phyloP scores from a whole-genome alignment of 139 green algal genomes.

The Diplosphaera chodatii region DNA sequence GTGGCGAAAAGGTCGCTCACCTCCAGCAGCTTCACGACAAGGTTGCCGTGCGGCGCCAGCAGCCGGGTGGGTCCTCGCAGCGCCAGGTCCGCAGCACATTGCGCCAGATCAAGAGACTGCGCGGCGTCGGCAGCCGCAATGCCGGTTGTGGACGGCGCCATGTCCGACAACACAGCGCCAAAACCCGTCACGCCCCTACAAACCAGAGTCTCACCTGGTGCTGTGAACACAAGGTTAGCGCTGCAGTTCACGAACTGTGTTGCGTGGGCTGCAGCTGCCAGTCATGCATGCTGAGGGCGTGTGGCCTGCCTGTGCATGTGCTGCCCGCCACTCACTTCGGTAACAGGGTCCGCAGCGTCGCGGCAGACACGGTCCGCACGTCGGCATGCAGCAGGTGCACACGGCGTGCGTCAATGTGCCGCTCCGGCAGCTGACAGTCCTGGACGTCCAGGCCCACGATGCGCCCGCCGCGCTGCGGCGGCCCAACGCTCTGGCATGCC shows the following conservation, averaged over 20 bases:
- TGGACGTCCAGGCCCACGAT: conserved; percentile 73
- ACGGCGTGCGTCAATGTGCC: conserved; percentile 50
- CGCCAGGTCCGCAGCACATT: conserved; percentile 64
- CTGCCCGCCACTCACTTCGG: not conserved
- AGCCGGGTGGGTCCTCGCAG: conserved; percentile 27
- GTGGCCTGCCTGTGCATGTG: no score
- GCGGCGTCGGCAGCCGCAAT: conserved; percentile 51
- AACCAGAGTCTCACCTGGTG: no score
- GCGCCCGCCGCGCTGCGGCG: conserved; percentile 40
- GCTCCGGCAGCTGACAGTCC: conserved; percentile 37
- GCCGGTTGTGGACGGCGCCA: conserved; percentile 69
- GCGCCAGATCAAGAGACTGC: conserved; percentile 69
- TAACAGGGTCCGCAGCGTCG: conserved; percentile 23
- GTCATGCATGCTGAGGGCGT: no score
- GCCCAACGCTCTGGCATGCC: conserved; percentile 71
- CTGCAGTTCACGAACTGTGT: no score
- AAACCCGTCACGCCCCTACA: conserved; percentile 32
- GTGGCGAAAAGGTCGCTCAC: conserved; percentile 2
- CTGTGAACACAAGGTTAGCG: no score
- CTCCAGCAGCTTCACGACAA: conserved; percentile 77
- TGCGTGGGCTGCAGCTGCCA: no score
- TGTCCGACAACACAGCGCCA: conserved; percentile 71
- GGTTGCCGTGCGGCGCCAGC: conserved; percentile 43
- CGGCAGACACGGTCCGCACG: conserved; percentile 41
- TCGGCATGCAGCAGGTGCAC: conserved; percentile 63